Percentiles rank a stretch among this genome's conserved stretches.
Conservation (phyloP, 1,139 yeast genomes). For the Maudiozyma humilis region DNA sequence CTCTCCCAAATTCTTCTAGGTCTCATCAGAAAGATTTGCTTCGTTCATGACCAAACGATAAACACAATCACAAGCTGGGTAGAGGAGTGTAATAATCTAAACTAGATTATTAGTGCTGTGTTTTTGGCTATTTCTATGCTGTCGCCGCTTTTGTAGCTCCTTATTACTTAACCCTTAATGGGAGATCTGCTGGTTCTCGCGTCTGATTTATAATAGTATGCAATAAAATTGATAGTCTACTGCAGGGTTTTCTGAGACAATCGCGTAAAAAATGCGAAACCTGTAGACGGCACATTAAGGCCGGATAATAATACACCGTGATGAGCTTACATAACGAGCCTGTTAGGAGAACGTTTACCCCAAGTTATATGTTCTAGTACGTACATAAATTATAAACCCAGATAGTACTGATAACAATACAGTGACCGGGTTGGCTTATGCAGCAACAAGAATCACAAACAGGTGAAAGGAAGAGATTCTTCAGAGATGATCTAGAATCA, state of each 20-base stretch:
- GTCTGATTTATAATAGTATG: neutral
- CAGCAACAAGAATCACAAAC: neutral
- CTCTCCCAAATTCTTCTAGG: neutral
- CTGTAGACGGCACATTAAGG: too few species aligned
- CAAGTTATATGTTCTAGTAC: too few species aligned
- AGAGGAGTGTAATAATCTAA: constrained; percentile 1
- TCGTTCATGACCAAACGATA: constrained; percentile 3
- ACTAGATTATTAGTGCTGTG: neutral
- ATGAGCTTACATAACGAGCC: too few species aligned
- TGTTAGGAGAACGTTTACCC: too few species aligned
- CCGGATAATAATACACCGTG: too few species aligned
- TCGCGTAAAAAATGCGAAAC: neutral
- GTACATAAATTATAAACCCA: too few species aligned
- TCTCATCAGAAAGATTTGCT: neutral
- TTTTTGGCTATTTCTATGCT: too few species aligned
- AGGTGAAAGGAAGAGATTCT: constrained; percentile 19
- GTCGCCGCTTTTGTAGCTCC: too few species aligned
- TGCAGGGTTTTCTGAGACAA: neutral
- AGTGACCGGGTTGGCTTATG: too few species aligned
- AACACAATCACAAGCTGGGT: constrained; percentile 2
- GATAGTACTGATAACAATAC: too few species aligned
- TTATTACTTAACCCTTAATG: too few species aligned
- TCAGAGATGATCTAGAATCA: constrained; percentile 34
- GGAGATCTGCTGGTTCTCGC: too few species aligned
- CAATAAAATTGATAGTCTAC: neutral